A percentile compares a stretch with the other conserved stretches of the same genome.
These are phyloP conservation scores for Torrubiella hemipterigena DNA, from an alignment of 2,329 filamentous ascomycete species.

Conservation along the genomic window DNA sequence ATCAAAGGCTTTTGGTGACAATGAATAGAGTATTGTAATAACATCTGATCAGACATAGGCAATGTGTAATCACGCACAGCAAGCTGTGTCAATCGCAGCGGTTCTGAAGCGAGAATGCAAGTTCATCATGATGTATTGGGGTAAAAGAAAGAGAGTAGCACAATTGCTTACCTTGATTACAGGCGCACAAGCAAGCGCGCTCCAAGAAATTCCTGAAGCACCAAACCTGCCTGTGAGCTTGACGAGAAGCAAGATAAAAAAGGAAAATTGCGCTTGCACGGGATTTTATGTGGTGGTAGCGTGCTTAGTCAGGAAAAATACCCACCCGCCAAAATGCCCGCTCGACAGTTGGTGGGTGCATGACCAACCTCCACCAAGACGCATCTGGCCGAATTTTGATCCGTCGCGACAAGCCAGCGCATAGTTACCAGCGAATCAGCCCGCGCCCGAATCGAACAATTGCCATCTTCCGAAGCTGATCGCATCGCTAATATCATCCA, in stretches of 20 bases:
- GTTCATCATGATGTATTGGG: constrained; percentile 33
- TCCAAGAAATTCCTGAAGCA: background rate
- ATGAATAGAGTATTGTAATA: constrained; percentile 2
- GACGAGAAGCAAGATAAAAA: constrained; percentile 1
- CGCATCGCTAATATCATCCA: constrained; percentile 10
- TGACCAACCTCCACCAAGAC: constrained; percentile 13
- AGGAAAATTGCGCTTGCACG: background rate
- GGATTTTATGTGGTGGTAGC: constrained; percentile 4
- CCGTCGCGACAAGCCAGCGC: constrained; percentile 16
- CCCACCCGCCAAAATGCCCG: constrained; percentile 1
- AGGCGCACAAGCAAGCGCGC: background rate
- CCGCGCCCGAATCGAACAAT: too few relatives aligned
- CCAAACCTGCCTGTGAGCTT: background rate
- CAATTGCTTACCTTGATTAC: too few relatives aligned
- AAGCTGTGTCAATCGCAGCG: constrained; percentile 37
- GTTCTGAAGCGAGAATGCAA: constrained; percentile 34
- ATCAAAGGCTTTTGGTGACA: too few relatives aligned
- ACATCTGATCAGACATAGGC: constrained; percentile 23
- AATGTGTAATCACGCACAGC: constrained; percentile 30
- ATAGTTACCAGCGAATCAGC: too few relatives aligned
- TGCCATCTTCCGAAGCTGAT: constrained; percentile 6
- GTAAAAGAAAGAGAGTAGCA: too few relatives aligned
- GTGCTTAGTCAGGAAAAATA: constrained; percentile 6
- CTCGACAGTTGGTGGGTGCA: constrained; percentile 4
- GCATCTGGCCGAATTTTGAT: constrained; percentile 19